Base-by-base conservation (phyloP, 306 rosid species). In the Nissolia schottii region DNA sequence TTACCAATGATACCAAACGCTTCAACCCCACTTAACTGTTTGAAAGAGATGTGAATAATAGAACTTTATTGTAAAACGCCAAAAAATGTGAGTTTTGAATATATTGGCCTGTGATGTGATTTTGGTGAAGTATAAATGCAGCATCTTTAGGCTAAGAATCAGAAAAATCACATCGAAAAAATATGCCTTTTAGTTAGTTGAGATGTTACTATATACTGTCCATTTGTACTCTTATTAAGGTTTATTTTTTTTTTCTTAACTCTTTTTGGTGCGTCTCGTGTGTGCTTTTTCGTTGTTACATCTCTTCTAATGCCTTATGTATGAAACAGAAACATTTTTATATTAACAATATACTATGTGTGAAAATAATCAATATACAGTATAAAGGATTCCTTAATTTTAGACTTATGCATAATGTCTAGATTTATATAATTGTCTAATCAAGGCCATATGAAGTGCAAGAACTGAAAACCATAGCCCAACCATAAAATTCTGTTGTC, bases 391-490 rank as follows among this genome's bases (percentile, higher is more conserved):
- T 37, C 43, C 43, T 37, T 37, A 5, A 37, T 37, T 37, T 37
- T 37, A 37, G 11, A 5, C 11, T 7, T 6, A 8, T 37, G 12
- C 13, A n/a, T n/a, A n/a, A n/a, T n/a, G n/a, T n/a, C n/a, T n/a
- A n/a, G n/a, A n/a, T n/a, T n/a, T n/a, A n/a, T n/a, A n/a, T n/a
- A n/a, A n/a, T n/a, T 28, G 53, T 80, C 60, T 70, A 59, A 75
- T 40, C 40, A 73, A 66, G 56, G 35, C 7, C 69, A 64, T n/a
- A n/a, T 65, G 55, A 62, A 43, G 71, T 65, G 74, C 71, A 55
- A 62, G 41, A 64, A 37, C 64, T 43, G 92, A 83, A 73, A 83
- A 63, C 53, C 46, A 83, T 62, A 45, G 72, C 79, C 46, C 79
- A 81, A 73, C 88, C 20, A 78, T 2, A 70, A 68, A 75, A 50